Evolutionary conservation across 257 asterid species (phyloP), one percentile per base, ranked within the genome.

Genomic region (Solanum neorickii): DNA sequence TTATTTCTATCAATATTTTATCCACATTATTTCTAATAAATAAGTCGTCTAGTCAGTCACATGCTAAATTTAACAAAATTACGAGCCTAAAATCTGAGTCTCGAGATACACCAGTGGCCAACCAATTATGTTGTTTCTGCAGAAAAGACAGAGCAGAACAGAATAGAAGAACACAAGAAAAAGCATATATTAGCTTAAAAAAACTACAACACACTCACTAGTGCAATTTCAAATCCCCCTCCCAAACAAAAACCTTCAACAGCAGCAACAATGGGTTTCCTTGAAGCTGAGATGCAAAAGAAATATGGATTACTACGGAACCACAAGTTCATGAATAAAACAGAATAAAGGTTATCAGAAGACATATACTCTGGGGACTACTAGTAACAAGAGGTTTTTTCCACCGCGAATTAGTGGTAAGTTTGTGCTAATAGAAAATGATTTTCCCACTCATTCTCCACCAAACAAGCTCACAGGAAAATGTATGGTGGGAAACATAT

Each of bases 181-280:
- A 72, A 72, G 78, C 78, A 33, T 72, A 12, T 21, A 39, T 37
- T 74, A 74, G 52, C 31, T 20, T 74, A 39, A 39, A 39, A 74
- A 12, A 75, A 41, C 21, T 75, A 47, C n/a, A 1, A 41, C 35
- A 75, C 83, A 75, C 94, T 77, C 89, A 95, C 99, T 98, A 95
- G 94, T 69, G 99, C 99, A 70, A 96, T 97, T 88, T 97, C 99
- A 52, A 97, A 86, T 77, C 99, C 99, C 86, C 99, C 99, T 90
- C 99, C 99, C 91, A 97, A 91, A 86, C 99, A 98, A 86, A 96
- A 97, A 86, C 99, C 99, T 92, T 97, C 99, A 72, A 97, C 90
- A n/a, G 99, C 99, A 85, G 99, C 99, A 83, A 97, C 99, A 49
- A 97, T 93, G 14, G 99, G 99, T 82, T 96, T 97, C 86, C 90